These are phyloP conservation scores for Mucor sp. DNA, from an alignment of 371 early-diverging fungal species.

Conservation along the genomic window DNA sequence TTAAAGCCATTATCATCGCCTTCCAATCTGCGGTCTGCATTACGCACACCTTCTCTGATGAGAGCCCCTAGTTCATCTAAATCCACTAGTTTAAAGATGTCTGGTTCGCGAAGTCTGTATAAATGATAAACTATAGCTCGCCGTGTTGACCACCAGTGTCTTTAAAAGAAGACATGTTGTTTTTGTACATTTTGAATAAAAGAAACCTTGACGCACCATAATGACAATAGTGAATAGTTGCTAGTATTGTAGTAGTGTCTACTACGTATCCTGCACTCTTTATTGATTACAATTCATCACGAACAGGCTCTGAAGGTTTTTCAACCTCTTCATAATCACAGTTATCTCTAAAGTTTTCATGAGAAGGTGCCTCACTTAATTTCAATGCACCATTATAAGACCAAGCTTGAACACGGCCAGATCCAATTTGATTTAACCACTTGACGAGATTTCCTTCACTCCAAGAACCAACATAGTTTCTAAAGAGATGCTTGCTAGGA, in stretches of 20 bases:
- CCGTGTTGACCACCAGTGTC: background rate
- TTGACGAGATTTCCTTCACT: conserved; percentile 58
- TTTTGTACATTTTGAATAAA: background rate
- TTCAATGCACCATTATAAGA: conserved; percentile 32
- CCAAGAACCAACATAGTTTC: conserved; percentile 74
- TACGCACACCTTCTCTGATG: background rate
- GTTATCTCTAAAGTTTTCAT: background rate
- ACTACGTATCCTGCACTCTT: too few relatives aligned
- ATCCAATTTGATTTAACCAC: conserved; percentile 52
- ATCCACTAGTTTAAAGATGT: background rate
- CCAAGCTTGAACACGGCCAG: conserved; percentile 50
- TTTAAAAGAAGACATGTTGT: background rate
- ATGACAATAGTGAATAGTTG: too few relatives aligned
- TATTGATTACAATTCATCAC: conserved; percentile 28
- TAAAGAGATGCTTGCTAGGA: conserved; percentile 64
- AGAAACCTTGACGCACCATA: background rate
- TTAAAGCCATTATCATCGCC: background rate
- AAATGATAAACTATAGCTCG: background rate
- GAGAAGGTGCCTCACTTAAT: conserved; percentile 12
- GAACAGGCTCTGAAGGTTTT: conserved; percentile 11
- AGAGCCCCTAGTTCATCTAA: background rate
- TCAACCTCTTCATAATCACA: background rate
- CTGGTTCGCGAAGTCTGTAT: background rate
- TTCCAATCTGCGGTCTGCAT: background rate
- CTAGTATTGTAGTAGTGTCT: too few relatives aligned